Conservation (phyloP, 2,329 filamentous ascomycete species). For the Pseudopithomyces chartarum region DNA sequence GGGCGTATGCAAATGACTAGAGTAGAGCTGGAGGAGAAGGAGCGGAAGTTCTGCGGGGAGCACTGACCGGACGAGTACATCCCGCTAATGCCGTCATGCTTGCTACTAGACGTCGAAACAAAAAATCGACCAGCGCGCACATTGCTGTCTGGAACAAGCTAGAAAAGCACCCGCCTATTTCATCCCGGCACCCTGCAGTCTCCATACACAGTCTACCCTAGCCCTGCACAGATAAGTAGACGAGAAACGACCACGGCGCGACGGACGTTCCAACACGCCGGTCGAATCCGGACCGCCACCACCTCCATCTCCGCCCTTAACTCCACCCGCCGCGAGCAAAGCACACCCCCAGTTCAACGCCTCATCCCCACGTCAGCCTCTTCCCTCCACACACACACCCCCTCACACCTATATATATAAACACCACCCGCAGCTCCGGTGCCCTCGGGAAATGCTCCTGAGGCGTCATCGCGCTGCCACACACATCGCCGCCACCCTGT, state of each 20-base stretch:
- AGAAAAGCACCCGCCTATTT: not conserved
- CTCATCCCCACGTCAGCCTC: conserved; percentile 7
- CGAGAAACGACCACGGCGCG: too few species aligned
- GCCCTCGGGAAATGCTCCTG: conserved; percentile 13
- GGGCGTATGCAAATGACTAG: not conserved
- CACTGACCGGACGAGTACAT: not conserved
- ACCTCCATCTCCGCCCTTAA: conserved; percentile 2
- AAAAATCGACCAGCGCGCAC: not conserved
- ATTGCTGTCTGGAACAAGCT: not conserved
- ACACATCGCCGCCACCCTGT: conserved; percentile 40
- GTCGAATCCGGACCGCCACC: conserved; percentile 1
- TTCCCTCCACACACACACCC: not conserved
- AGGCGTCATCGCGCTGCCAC: conserved; percentile 18
- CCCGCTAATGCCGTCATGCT: conserved; percentile 2
- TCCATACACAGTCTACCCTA: not conserved
- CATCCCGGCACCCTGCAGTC: not conserved
- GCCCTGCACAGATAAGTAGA: too few species aligned
- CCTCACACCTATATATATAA: not conserved
- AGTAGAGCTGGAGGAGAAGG: not conserved
- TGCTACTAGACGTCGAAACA: not conserved
- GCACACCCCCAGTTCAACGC: not conserved
- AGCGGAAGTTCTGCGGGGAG: not conserved
- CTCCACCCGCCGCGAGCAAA: conserved; percentile 10
- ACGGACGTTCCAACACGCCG: not conserved
- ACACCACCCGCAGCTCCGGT: conserved; percentile 7